A percentile compares a stretch with the other conserved stretches of the same genome.
phyloP scores from a whole-genome alignment of 768 basidiomycete genomes.

The Leccinum broughii region DNA sequence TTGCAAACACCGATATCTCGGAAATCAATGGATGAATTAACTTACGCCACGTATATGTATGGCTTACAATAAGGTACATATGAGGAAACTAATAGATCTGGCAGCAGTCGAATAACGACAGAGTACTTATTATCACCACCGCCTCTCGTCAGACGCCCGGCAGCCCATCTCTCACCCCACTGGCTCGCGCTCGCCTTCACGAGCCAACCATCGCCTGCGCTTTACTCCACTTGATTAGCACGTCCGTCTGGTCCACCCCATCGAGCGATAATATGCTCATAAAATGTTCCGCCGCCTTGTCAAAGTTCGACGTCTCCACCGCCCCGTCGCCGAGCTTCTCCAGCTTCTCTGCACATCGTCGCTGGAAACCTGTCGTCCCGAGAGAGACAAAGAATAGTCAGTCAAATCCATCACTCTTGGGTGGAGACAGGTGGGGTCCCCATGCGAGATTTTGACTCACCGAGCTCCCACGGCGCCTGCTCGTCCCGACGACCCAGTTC shows the following conservation, averaged over 20 bases:
- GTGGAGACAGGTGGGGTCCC: not conserved
- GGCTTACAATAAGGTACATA: not conserved
- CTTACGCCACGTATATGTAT: too few relatives aligned
- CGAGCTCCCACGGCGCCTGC: not conserved
- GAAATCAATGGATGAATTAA: too few relatives aligned
- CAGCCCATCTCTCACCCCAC: not conserved
- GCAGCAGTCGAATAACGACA: too few relatives aligned
- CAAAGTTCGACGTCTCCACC: not conserved
- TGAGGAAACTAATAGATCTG: not conserved
- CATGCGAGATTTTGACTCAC: not conserved
- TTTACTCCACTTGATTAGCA: not conserved
- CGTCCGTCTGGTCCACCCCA: not conserved
- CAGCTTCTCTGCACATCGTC: not conserved
- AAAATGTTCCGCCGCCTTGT: not conserved
- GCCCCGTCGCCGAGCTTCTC: not conserved
- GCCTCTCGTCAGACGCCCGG: not conserved
- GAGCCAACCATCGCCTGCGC: not conserved
- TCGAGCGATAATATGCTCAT: not conserved
- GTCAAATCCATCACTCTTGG: not conserved
- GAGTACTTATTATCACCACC: not conserved
- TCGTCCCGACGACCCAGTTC: not conserved
- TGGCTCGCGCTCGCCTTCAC: not conserved
- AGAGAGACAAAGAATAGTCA: not conserved
- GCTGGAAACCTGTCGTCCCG: not conserved
- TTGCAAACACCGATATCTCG: too few relatives aligned